phyloP scores from a whole-genome alignment of 257 asterid species.

The Penstemon davidsonii region DNA sequence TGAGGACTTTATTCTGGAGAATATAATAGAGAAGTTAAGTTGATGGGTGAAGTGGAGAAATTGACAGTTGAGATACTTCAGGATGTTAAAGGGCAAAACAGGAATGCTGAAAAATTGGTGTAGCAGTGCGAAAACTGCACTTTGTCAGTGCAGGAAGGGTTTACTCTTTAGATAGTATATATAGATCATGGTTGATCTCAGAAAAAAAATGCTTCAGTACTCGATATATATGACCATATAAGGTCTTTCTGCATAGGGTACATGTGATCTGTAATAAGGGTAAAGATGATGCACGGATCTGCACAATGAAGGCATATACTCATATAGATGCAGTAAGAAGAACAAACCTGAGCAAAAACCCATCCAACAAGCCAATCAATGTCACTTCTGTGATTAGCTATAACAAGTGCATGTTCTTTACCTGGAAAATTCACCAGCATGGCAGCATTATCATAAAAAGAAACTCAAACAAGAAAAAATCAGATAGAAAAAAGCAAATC shows the following conservation, averaged over 20 bases:
- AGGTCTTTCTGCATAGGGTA: not conserved
- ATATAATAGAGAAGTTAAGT: no score
- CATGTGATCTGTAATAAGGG: slow-evolving; percentile 1
- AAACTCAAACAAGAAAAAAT: slow-evolving; percentile 17
- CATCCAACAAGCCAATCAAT: slow-evolving; percentile 99
- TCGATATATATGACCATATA: not conserved
- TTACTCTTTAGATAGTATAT: no score
- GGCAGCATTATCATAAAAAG: slow-evolving; percentile 16
- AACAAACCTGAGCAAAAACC: slow-evolving; percentile 88
- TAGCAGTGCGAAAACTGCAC: no score
- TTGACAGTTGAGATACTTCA: no score
- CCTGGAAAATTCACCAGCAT: slow-evolving; percentile 57
- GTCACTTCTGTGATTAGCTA: slow-evolving; percentile 87
- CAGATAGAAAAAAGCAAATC: slow-evolving; percentile 12
- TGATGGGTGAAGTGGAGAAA: no score
- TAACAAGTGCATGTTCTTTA: slow-evolving; percentile 88
- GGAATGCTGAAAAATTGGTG: no score
- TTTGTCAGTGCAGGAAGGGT: no score
- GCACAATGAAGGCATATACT: slow-evolving; percentile 4
- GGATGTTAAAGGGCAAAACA: no score
- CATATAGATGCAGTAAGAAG: slow-evolving; percentile 8
- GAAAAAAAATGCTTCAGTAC: no score
- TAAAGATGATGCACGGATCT: not conserved
- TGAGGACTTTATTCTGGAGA: no score
- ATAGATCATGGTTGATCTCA: no score